These are phyloP conservation scores for Aphanomyces stellatus DNA, from an alignment of 352 stramenopile species.

Conservation along the genomic window DNA sequence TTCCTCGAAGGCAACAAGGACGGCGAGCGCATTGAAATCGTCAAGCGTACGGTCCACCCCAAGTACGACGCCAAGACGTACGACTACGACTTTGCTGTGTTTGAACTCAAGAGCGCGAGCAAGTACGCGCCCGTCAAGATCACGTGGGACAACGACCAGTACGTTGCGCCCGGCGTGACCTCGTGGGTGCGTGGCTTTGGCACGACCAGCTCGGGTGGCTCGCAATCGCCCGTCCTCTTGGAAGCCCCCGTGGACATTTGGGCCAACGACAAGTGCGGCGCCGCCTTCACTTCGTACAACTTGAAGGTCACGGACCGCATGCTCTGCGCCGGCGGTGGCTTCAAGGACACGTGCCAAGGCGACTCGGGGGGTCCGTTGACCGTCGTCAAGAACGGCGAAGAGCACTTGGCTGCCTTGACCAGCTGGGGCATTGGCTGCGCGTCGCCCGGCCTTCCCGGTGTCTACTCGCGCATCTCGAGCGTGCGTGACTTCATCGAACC, in stretches of 20 bases:
- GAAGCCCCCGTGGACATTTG: conserved; percentile 38
- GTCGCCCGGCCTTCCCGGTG: conserved; percentile 27
- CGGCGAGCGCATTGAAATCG: conserved; percentile 40
- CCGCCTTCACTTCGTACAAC: conserved; percentile 38
- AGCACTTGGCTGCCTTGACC: conserved; percentile 41
- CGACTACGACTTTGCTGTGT: conserved; percentile 48
- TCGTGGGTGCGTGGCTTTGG: conserved; percentile 22
- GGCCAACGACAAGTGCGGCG: conserved; percentile 17
- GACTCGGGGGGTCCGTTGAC: conserved; percentile 44
- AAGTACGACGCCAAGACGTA: conserved; percentile 32
- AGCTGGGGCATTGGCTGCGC: conserved; percentile 55
- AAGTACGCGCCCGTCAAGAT: conserved; percentile 32
- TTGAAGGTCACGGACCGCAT: conserved; percentile 33
- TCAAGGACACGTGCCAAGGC: conserved; percentile 47
- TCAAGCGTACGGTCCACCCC: conserved; percentile 39
- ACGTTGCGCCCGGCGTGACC: conserved; percentile 41
- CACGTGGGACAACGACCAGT: conserved; percentile 28
- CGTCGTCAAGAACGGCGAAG: conserved; percentile 19
- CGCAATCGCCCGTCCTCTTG: conserved; percentile 28
- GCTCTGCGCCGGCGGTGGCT: conserved; percentile 44
- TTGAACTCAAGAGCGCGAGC: conserved; percentile 35
- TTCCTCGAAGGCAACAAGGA: conserved; percentile 31
- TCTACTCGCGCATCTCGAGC: conserved; percentile 42
- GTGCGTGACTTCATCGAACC: conserved; percentile 16
- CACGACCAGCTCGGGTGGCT: conserved; percentile 25